A percentile compares a stretch with the other conserved stretches of the same genome.
Evolutionary conservation across 768 basidiomycete genomes (phyloP).

Genomic region (Tubosaeta sp.): DNA sequence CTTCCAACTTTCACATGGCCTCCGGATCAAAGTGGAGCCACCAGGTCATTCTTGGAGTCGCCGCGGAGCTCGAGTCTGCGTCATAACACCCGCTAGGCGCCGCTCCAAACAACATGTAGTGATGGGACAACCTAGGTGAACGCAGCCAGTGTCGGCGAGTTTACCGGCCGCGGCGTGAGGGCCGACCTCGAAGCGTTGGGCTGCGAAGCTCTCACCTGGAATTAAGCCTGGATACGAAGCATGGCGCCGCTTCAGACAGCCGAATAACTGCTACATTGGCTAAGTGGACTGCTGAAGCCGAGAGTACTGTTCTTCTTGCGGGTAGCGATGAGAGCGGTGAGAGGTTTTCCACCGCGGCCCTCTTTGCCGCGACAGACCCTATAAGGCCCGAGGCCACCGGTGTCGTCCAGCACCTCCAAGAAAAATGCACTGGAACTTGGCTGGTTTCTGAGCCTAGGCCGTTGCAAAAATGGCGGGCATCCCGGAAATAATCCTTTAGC

Average conservation of each 20-base stretch:
- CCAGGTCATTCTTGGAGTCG: conserved; percentile 46
- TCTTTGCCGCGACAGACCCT: conserved; percentile 64
- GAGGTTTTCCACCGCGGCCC: conserved; percentile 37
- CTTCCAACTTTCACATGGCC: conserved; percentile 46
- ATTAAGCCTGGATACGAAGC: conserved; percentile 60
- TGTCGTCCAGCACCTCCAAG: conserved; percentile 52
- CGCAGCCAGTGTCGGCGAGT: conserved; percentile 49
- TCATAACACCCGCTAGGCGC: conserved; percentile 63
- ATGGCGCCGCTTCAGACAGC: conserved; percentile 35
- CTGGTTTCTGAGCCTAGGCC: conserved; percentile 76
- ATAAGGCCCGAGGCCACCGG: conserved; percentile 53
- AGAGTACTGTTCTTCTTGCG: conserved; percentile 67
- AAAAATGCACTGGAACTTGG: conserved; percentile 57
- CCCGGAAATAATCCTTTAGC: conserved; percentile 65
- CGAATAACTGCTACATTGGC: conserved; percentile 33
- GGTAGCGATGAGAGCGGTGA: conserved; percentile 17
- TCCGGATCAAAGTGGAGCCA: conserved; percentile 25
- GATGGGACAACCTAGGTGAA: conserved; percentile 27
- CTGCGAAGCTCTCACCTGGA: conserved; percentile 60
- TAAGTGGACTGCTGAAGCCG: conserved; percentile 59
- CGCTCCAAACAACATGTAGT: conserved; percentile 51
- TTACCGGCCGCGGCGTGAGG: conserved; percentile 60
- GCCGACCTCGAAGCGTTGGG: conserved; percentile 39
- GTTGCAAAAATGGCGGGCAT: conserved; percentile 70
- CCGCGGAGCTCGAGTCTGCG: conserved; percentile 50